These are phyloP conservation scores for Boletus pseudo-olivaceus DNA, from an alignment of 768 basidiomycete species.

Conservation along the genomic window DNA sequence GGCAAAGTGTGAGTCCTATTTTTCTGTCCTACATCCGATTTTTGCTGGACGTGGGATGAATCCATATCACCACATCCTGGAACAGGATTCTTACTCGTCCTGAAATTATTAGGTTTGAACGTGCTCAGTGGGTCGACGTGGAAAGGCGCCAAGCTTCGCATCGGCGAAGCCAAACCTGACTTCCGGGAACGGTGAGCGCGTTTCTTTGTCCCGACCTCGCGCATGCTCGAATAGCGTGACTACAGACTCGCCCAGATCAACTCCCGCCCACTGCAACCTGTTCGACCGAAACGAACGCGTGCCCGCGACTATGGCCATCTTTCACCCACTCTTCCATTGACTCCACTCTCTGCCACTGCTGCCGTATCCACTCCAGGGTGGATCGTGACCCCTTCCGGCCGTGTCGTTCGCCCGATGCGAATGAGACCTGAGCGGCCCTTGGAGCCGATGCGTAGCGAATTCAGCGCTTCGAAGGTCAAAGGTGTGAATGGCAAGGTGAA, in stretches of 20 bases:
- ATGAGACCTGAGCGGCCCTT: conserved; percentile 71
- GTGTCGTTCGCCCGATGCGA: conserved; percentile 60
- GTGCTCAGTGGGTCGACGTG: conserved; percentile 77
- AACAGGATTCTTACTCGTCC: conserved; percentile 1
- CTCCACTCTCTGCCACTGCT: conserved; percentile 58
- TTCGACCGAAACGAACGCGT: conserved; percentile 41
- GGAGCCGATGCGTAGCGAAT: conserved; percentile 17
- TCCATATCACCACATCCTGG: not conserved
- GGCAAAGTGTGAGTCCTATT: conserved; percentile 53
- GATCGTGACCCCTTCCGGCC: conserved; percentile 64
- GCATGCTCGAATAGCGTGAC: not conserved
- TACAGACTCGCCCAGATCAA: conserved; percentile 15
- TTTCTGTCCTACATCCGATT: not conserved
- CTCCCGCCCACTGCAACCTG: conserved; percentile 26
- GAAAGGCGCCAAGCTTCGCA: conserved; percentile 82
- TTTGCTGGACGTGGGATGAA: not conserved
- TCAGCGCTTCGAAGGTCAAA: conserved; percentile 3
- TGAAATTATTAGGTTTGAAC: conserved; percentile 55
- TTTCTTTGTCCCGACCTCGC: not conserved
- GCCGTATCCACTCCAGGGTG: conserved; percentile 59
- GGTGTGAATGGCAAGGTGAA: conserved; percentile 35
- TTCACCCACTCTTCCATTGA: conserved; percentile 60
- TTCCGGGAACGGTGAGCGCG: conserved; percentile 53
- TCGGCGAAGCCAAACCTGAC: conserved; percentile 82
- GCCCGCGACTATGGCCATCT: conserved; percentile 38